Conservation (phyloP, 768 basidiomycete species). For the Amanita subjunquillea region DNA sequence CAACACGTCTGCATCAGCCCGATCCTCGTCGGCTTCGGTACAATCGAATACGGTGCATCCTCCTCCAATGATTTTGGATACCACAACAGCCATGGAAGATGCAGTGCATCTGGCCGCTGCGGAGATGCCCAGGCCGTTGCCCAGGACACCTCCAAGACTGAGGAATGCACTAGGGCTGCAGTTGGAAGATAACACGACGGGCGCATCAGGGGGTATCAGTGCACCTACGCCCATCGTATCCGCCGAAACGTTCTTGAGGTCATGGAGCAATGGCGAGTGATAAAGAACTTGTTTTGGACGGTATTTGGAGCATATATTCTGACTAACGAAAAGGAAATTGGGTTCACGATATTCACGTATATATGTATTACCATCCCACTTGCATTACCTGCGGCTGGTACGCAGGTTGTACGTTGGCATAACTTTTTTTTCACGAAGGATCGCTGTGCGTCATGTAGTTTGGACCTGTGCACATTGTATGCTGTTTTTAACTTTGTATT, state of each 20-base stretch:
- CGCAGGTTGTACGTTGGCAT: not conserved
- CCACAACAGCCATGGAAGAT: not conserved
- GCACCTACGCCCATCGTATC: slow-evolving; percentile 24
- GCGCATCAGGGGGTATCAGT: slow-evolving; percentile 13
- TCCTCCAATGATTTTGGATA: not conserved
- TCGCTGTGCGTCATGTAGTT: not conserved
- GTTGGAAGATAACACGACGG: slow-evolving; percentile 7
- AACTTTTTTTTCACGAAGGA: not conserved
- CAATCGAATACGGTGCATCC: not conserved
- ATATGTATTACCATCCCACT: not conserved
- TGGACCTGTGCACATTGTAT: not conserved
- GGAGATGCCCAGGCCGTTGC: slow-evolving; percentile 5
- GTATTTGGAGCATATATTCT: not conserved
- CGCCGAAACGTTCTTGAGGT: slow-evolving; percentile 18
- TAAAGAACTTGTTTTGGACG: not conserved
- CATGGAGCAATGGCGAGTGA: slow-evolving; percentile 16
- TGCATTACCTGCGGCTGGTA: not conserved
- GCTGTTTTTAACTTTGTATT: not conserved
- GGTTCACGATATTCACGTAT: not conserved
- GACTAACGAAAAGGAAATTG: not conserved
- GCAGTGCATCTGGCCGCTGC: slow-evolving; percentile 1
- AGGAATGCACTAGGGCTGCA: slow-evolving; percentile 21
- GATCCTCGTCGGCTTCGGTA: not conserved
- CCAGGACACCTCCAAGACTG: not conserved
- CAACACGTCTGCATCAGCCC: not conserved